These are phyloP conservation scores for Acanthamoeba healyi DNA, from an alignment of 208 protist species.

Conservation along the genomic window DNA sequence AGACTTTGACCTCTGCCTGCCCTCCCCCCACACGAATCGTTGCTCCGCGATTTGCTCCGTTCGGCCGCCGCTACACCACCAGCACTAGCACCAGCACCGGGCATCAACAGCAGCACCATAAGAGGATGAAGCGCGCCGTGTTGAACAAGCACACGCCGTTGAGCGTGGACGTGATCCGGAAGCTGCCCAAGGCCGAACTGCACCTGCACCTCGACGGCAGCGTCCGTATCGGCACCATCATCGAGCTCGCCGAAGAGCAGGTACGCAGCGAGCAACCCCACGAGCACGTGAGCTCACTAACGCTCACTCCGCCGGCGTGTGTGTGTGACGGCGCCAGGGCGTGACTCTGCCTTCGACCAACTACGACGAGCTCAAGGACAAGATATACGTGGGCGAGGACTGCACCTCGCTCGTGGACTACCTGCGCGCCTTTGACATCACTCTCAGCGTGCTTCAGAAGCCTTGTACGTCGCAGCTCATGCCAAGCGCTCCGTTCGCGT, in stretches of 20 bases:
- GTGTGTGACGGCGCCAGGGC: no score
- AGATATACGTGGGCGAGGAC: constrained; percentile 84
- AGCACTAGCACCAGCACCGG: background rate
- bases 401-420: constrained; percentile 85
- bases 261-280: no score
- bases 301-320: no score
- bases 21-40: background rate
- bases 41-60: background rate
- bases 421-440: constrained; percentile 86
- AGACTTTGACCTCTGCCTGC: no score
- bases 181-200: constrained; percentile 85
- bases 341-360: constrained; percentile 81
- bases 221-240: constrained; percentile 83
- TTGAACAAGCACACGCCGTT: background rate
- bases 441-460: constrained; percentile 83
- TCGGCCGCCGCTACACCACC: background rate
- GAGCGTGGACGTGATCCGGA: constrained; percentile 79
- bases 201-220: constrained; percentile 86
- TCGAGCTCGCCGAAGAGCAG: constrained; percentile 87
- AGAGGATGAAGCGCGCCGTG: background rate
- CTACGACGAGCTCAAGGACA: constrained; percentile 73
- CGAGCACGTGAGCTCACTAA: no score
- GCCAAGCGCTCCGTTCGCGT: no score
- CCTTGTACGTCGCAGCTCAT: constrained; percentile 78
- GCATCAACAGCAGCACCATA: no score